Evolutionary conservation across 441 rosid genomes (phyloP), one percentile per base, ranked within the genome.

Genomic region (Gossypium trilobum): DNA sequence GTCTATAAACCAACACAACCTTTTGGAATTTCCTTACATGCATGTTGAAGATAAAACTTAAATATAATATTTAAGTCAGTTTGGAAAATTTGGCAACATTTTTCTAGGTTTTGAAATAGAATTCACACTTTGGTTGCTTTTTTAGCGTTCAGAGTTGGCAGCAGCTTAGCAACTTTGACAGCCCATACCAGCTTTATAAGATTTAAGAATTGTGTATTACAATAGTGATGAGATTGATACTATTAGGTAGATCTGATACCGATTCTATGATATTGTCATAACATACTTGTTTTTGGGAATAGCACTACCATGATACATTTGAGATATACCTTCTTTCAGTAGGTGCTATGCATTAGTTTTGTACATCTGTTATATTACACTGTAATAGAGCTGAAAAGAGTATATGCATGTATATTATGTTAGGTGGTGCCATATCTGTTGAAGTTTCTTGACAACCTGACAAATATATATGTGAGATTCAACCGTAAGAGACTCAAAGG

Each of bases 401-500:
- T 29, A 2, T 10, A 5, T 10, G 55, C 13, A 19, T 31, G 9
- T 72, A 22, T 6, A 6, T 67, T 73, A 33, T 78, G 82, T 69
- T 80, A 93, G 99, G 99, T 96, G 78, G 97, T 96, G 75, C 98
- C 99, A 3, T 85, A 88, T 83, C 97, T 96, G 64, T 75, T 96
- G 84, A 90, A 87, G 84, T 96, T 87, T 88, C 97, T 96, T 25
- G 98, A 93, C 86, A 88, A 85, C 80, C 97, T 96, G 75, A 96
- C 99, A 55, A 91, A 96, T 78, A 86, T 96, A 77, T 96, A 90
- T 85, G 99, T 96, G 33, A 88, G 98, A 73, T 90, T 93, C 82
- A 96, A 96, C 81, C 95, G 98, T 52, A 96, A 93, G 88, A 89
- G 99, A 80, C 79, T 96, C 58, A 96, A 96, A 84, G 99, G 99